Evolutionary conservation across 305 asterid genomes (phyloP), one percentile per base, ranked within the genome.

Genomic region (Stenogyne calaminthoides): DNA sequence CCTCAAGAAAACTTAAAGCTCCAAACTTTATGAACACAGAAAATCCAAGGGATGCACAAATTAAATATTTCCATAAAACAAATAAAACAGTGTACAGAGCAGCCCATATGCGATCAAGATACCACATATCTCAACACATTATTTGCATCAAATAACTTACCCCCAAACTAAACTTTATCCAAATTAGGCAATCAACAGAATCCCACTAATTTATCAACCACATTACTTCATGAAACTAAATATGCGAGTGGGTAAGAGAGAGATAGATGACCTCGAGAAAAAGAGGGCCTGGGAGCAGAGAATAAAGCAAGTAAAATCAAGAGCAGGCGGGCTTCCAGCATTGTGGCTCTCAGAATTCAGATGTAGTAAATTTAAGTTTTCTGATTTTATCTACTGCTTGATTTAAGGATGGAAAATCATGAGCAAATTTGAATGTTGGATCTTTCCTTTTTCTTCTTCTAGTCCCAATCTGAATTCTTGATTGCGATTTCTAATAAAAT

Each of bases 221-320:
- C 70, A 49, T 52, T 49, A 32, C 61, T 61, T 39, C 78, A 76
- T 54, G 22, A 61, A 74, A 64, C 70, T 14, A 52, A 63, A 47
- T 6, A 70, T 32, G 29, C 70, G 49, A 42, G 49, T 10, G 10
- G 49, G 42, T 36, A 54, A 27, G n/a, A n/a, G 63, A 56, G 69
- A 40, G 64, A 74, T 72, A 18, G 55, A 14, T 57, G 20, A 88
- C 96, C 89, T 78, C 93, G 77, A 79, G 90, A 81, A 34, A 76
- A 60, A 29, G 87, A 74, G 70, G 87, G 88, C 18, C 67, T 40
- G 16, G 87, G 80, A 78, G 78, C 80, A 62, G 77, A 77, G 69
- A 68, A 64, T 57, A 78, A 52, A 65, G 74, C 77, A 56, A 86
- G 82, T 37, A 84, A 69, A 64, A 85, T 63, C 29, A 80, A 67